Percentiles rank a stretch among this genome's conserved stretches.
These are phyloP conservation scores for Debaryomyces castellii DNA, from an alignment of 805 yeast genomes.

Conservation along the genomic window DNA sequence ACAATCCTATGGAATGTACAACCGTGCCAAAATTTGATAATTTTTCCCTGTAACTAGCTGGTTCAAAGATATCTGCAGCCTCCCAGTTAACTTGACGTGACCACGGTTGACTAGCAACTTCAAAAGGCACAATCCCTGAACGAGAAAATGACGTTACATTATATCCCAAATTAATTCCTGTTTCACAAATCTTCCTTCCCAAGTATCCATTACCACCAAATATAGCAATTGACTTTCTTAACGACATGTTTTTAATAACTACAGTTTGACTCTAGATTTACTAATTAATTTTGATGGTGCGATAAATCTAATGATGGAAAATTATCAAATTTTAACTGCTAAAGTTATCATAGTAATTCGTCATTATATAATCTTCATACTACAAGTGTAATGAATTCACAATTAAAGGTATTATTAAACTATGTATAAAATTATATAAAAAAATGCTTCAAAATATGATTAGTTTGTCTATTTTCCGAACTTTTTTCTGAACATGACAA, in stretches of 20 bases:
- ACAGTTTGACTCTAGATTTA: no score
- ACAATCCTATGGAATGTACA: conserved; percentile 79
- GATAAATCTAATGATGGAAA: background rate
- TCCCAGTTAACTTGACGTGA: conserved; percentile 62
- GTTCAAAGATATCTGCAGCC: conserved; percentile 66
- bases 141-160: conserved; percentile 69
- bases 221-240: conserved; percentile 47
- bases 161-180: conserved; percentile 61
- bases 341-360: no score
- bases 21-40: conserved; percentile 59
- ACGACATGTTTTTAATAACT: conserved; percentile 1
- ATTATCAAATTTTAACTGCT: background rate
- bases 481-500: conserved; percentile 39
- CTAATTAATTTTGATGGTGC: background rate
- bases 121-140: conserved; percentile 48
- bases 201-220: conserved; percentile 90
- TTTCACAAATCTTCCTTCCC: conserved; percentile 66
- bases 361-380: no score
- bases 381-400: no score
- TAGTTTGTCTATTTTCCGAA: conserved; percentile 23
- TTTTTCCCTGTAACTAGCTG: conserved; percentile 51
- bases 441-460: background rate
- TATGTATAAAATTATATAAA: background rate
- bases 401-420: background rate
- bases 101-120: conserved; percentile 46